Evolutionary conservation across 2,329 filamentous ascomycete species (phyloP), one percentile per base, ranked within the genome.

Genomic region (Ophiosphaerella korrae): DNA sequence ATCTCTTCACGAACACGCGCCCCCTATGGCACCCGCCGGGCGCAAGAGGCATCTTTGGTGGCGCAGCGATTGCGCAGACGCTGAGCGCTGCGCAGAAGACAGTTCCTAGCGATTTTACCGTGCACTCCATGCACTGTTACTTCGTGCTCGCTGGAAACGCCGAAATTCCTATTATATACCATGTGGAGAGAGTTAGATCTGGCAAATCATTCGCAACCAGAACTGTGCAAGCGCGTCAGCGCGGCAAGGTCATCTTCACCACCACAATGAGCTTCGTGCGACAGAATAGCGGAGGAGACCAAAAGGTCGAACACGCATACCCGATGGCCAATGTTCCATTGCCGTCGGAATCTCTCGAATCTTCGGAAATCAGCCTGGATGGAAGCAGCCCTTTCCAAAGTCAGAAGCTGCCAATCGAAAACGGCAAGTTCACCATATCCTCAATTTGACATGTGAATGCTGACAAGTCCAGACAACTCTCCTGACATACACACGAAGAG

Each of bases 111-210:
- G 81, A 89, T 70, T 97, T 96, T 75, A 84, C 87, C 52, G 86
- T 94, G 42, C 94, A 99, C 80, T 93, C 88, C 70, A 97, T 96
- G 89, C 94, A 99, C 82, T 97, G 94, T 83, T 99, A 97, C 80
- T 99, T 99, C 74, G 87, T 99, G 31, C 86, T 97, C 2, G 92
- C 93, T 4, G 94, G 94, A 24, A 89, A 93, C 68, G 82, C 85
- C 11, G 85, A 88, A 53, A 88, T 94, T 14, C 93, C 94, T 29
- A 89, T 97, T 60, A 82, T 97, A 55, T 97, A 96, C 78, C 90
- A 97, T 71, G 94, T 99, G 40, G 94, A 97, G 78, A 85, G 90
- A 45, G 91, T 99, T 41, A 88, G 94, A 48, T 91, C 96, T 70
- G 94, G 94, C 7, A 86, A 88, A 52, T 92, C 88, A 44, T 99